Evolutionary conservation across 257 asterid genomes (phyloP).

Genomic region (Lycium barbarum): DNA sequence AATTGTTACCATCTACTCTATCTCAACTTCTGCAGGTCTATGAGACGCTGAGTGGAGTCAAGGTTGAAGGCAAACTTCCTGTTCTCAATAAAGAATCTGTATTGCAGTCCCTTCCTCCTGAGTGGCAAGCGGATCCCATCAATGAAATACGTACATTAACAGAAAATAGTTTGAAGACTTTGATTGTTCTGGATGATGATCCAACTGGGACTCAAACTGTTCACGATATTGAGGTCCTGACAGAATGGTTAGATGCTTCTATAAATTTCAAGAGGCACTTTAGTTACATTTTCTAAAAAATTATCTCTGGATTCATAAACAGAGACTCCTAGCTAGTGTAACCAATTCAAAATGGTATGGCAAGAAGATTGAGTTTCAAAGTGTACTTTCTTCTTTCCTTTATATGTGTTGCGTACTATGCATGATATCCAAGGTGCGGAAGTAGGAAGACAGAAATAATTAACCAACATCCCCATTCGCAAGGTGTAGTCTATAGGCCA

Average conservation of each 20-base stretch:
- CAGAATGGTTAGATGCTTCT: conserved; percentile 82
- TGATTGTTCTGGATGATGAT: conserved; percentile 97
- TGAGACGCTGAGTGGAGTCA: conserved; percentile 92
- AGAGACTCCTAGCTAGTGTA: not conserved
- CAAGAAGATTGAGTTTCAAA: not conserved
- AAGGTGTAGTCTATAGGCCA: conserved; percentile 15
- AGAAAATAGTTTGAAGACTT: conserved; percentile 66
- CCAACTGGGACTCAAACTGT: conserved; percentile 99
- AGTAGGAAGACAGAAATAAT: conserved; percentile 2
- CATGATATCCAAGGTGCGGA: not conserved
- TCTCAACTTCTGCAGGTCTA: conserved; percentile 64
- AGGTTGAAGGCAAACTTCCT: conserved; percentile 80
- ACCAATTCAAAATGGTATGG: conserved; percentile 17
- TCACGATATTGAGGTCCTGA: conserved; percentile 88
- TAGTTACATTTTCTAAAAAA: conserved; percentile 18
- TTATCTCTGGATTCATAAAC: conserved; percentile 23
- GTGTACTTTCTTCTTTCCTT: not conserved
- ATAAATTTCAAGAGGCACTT: not conserved
- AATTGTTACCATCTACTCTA: conserved; percentile 13
- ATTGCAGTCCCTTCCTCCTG: conserved; percentile 81
- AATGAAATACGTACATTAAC: conserved; percentile 65
- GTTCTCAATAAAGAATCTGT: conserved; percentile 69
- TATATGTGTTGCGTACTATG: not conserved
- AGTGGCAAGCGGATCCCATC: conserved; percentile 78
- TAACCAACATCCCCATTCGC: not conserved